Conservation (phyloP, 2,329 filamentous ascomycete genomes). For the Diaporthe longicolla region DNA sequence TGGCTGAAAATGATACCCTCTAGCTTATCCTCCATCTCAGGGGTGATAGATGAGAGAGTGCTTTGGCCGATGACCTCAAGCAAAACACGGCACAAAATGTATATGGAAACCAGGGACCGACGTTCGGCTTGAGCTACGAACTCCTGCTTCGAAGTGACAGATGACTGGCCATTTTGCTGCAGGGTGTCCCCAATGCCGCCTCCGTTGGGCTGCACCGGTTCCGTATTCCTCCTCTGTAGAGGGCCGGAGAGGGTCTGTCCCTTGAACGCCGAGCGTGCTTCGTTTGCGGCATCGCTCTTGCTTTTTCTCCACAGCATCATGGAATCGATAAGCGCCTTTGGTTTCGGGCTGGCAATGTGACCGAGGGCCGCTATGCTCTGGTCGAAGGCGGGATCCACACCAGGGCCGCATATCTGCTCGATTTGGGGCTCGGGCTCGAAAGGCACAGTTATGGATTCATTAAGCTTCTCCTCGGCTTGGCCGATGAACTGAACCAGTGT, state of each 20-base stretch:
- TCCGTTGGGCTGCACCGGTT: constrained; percentile 69
- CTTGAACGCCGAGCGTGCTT: constrained; percentile 62
- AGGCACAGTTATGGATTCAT: constrained; percentile 84
- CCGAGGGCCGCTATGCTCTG: constrained; percentile 94
- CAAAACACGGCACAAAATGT: constrained; percentile 92
- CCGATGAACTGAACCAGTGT: constrained; percentile 80
- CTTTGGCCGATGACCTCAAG: constrained; percentile 96
- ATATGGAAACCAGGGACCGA: constrained; percentile 93
- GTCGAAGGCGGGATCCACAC: constrained; percentile 90
- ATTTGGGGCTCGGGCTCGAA: constrained; percentile 87
- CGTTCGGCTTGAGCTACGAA: constrained; percentile 86
- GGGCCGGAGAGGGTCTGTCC: constrained; percentile 54
- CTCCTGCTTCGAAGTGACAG: constrained; percentile 72
- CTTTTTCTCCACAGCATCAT: constrained; percentile 99
- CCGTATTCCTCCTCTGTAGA: constrained; percentile 80
- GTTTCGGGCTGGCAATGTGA: constrained; percentile 93
- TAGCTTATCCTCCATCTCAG: constrained; percentile 93
- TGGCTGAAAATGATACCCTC: constrained; percentile 98
- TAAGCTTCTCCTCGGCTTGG: constrained; percentile 96
- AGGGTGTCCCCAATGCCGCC: constrained; percentile 48
- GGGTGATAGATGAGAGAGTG: constrained; percentile 83
- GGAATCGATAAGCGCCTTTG: constrained; percentile 94
- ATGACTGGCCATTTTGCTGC: constrained; percentile 54
- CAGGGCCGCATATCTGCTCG: constrained; percentile 90
- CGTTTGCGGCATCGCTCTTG: constrained; percentile 89